Evolutionary conservation across 2,329 filamentous ascomycete genomes (phyloP).

Genomic region (Cordyceps javanica): DNA sequence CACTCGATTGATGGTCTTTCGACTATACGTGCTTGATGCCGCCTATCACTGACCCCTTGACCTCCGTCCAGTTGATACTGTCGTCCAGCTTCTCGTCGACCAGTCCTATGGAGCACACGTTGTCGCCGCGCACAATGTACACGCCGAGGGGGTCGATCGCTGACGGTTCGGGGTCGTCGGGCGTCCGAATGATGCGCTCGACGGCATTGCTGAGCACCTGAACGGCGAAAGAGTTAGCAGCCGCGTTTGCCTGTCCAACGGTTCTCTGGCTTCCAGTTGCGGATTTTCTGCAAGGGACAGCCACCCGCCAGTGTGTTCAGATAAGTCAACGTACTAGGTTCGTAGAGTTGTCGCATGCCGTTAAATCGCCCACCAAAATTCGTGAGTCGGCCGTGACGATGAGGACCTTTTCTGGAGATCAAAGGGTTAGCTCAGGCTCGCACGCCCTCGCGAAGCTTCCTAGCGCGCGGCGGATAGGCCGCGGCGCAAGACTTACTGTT

Average conservation of each 20-base stretch:
- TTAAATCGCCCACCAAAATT: constrained; percentile 73
- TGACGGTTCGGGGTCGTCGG: constrained; percentile 76
- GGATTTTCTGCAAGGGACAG: not conserved
- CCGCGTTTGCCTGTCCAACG: not conserved
- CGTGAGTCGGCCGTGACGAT: constrained; percentile 90
- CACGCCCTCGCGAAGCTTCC: not conserved
- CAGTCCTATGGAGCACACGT: constrained; percentile 82
- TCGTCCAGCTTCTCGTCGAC: constrained; percentile 85
- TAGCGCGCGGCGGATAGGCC: not conserved
- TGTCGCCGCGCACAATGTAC: constrained; percentile 90
- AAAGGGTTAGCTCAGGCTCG: constrained; percentile 1
- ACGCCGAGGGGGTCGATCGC: constrained; percentile 77
- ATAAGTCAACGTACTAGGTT: constrained; percentile 61
- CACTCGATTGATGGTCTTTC: not conserved
- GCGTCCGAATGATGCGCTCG: constrained; percentile 83
- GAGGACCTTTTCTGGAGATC: constrained; percentile 70
- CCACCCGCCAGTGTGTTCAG: not conserved
- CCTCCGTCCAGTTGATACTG: constrained; percentile 88
- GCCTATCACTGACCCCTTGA: constrained; percentile 77
- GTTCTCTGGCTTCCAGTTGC: not conserved
- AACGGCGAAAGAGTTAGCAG: not conserved
- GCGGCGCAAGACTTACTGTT: constrained; percentile 30
- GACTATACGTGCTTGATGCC: constrained; percentile 67
- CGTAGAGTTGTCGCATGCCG: constrained; percentile 84
- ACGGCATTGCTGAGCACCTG: constrained; percentile 74